Evolutionary conservation across 2,329 filamentous ascomycete species (phyloP), one percentile per base, ranked within the genome.

Genomic region (Claviceps paspali): DNA sequence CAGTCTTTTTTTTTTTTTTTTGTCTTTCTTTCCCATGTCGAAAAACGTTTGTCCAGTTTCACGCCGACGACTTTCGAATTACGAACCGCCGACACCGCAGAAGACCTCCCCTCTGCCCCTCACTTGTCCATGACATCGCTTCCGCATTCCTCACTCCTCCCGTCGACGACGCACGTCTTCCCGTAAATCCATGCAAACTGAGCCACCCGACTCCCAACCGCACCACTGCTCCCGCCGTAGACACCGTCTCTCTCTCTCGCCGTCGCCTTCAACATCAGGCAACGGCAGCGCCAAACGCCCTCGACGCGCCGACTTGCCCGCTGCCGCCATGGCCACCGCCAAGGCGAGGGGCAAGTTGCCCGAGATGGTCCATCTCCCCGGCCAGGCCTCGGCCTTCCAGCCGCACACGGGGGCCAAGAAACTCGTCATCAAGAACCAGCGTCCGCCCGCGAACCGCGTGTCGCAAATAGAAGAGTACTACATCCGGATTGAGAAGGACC

Each of bases 391-490:
- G 24, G 58, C 62, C 35, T 83, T 87, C 52, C 82, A 80, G 47
- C 78, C 84, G 10, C 76, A 83, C 49, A 67, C 70, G 9, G 86
- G 85, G 23, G 78, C 84, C 15, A 87, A 81, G 65, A 87, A 81
- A 59, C 71, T 98, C 32, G 73, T 88, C n/a, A 83, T 98, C 49
- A 94, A 94, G 70, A 96, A 95, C 54, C 70, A 95, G 45, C 76
- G 80, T 41, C 69, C 72, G 1, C 68, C 68, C 14, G 61, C 70
- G n/a, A 68, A 70, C 40, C 54, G 59, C 28, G 51, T 61, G 36
- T 65, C 72, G 38, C 74, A 85, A 48, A 72, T 82, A 15, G 76
- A 82, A 43, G 68, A 74, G 44, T 96, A 94, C 62, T 84, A 93
- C 49, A 67, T 77, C 29, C 76, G 77, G 49, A 79, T 77, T 3